A percentile compares a stretch with the other conserved stretches of the same genome.
Conservation (phyloP, 306 rosid genomes). For the Trifolium subterraneum region DNA sequence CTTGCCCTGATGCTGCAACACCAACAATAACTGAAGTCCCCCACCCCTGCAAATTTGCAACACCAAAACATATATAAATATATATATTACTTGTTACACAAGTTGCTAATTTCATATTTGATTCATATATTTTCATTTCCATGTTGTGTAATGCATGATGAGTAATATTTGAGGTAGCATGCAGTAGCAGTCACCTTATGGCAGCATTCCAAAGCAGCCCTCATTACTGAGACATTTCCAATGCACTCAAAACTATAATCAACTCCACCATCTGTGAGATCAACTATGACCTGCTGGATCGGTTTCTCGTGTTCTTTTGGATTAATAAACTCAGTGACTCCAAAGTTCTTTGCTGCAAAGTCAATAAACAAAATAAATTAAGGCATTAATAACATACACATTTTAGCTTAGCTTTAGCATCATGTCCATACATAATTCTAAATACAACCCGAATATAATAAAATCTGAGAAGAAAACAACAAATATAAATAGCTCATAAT, state of each 20-base stretch:
- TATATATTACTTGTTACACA: not conserved
- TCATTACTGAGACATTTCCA: constrained; percentile 92
- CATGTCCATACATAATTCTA: not conserved
- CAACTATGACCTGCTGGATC: constrained; percentile 85
- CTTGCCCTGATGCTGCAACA: constrained; percentile 93
- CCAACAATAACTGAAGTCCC: constrained; percentile 95
- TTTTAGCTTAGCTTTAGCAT: not conserved
- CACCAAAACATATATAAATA: constrained; percentile 1
- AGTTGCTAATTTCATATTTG: not conserved
- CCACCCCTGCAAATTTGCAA: constrained; percentile 75
- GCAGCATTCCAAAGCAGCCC: constrained; percentile 96
- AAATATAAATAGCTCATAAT: not conserved
- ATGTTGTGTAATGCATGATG: not conserved
- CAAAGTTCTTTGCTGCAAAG: constrained; percentile 83
- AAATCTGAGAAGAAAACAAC: constrained; percentile 22
- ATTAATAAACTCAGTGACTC: constrained; percentile 89
- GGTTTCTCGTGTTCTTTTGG: constrained; percentile 92
- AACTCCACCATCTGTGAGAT: constrained; percentile 91
- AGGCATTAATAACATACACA: constrained; percentile 14
- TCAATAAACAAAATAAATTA: constrained; percentile 6
- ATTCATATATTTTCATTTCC: not conserved
- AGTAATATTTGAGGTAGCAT: constrained; percentile 1
- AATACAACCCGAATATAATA: constrained; percentile 4
- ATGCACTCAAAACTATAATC: constrained; percentile 98
- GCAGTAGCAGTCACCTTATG: constrained; percentile 68